phyloP scores from a whole-genome alignment of 1,284 basidiomycete species.

The Moesziomyces parantarcticus region DNA sequence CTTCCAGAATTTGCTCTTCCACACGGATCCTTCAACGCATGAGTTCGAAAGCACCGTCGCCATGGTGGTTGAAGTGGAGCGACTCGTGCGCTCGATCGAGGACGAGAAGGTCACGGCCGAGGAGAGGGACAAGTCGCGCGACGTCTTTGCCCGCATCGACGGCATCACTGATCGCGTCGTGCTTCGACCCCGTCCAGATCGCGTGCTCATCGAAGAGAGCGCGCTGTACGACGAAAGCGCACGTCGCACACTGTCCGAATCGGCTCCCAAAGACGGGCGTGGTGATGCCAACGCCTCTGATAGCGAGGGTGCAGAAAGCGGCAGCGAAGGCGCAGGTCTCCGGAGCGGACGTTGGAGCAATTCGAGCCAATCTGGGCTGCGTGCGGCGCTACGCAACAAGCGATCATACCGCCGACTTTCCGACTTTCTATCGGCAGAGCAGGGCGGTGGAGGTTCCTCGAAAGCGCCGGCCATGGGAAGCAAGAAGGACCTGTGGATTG shows the following conservation, averaged over 20 bases:
- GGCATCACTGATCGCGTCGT: conserved; percentile 75
- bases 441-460: conserved; percentile 13
- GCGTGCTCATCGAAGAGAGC: conserved; percentile 85
- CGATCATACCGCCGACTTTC: conserved; percentile 57
- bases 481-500: conserved; percentile 87
- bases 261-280: conserved; percentile 37
- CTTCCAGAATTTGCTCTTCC: conserved; percentile 83
- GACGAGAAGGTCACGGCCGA: conserved; percentile 97
- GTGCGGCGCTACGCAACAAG: conserved; percentile 55
- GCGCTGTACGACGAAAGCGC: conserved; percentile 70
- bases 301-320: conserved; percentile 36
- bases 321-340: conserved; percentile 17
- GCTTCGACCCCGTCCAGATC: conserved; percentile 85
- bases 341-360: conserved; percentile 10
- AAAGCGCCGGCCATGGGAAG: conserved; percentile 64
- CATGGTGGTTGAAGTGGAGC: conserved; percentile 97
- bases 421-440: conserved; percentile 50
- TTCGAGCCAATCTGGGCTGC: conserved; percentile 32
- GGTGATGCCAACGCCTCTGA: conserved; percentile 18
- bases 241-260: conserved; percentile 60
- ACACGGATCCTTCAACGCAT: conserved; percentile 94
- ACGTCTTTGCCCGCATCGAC: conserved; percentile 94
- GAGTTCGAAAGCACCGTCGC: conserved; percentile 95
- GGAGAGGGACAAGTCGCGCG: conserved; percentile 90
- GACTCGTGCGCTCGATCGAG: conserved; percentile 93